Conservation (phyloP, 495 filamentous ascomycete genomes). For the Aspergillus heteromorphus region DNA sequence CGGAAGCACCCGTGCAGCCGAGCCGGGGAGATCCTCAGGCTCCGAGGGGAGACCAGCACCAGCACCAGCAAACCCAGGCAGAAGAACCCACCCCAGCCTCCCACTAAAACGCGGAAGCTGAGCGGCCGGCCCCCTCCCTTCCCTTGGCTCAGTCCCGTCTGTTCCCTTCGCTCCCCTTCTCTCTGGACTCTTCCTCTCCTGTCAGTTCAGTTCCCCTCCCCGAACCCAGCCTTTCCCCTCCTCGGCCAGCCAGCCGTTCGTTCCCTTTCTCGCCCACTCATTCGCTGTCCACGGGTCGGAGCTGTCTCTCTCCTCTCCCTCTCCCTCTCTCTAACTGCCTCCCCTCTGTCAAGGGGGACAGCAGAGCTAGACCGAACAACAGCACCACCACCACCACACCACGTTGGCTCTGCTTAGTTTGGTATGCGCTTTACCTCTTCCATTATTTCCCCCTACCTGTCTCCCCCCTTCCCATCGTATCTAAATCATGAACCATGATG, state of each 20-base stretch:
- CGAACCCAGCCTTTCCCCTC: slow-evolving; percentile 10
- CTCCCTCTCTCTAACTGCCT: neutral
- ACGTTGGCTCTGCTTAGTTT: slow-evolving; percentile 14
- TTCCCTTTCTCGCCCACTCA: slow-evolving; percentile 8
- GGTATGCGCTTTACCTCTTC: slow-evolving; percentile 4
- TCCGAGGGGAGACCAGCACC: neutral
- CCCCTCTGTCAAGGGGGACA: neutral
- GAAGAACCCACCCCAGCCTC: slow-evolving; percentile 16
- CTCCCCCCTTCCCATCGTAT: neutral
- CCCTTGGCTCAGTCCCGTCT: neutral
- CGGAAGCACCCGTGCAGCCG: slow-evolving; percentile 4
- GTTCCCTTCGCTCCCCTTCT: slow-evolving; percentile 1
- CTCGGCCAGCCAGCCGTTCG: slow-evolving; percentile 5
- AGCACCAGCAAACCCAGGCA: slow-evolving; percentile 5
- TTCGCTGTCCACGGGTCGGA: slow-evolving; percentile 10
- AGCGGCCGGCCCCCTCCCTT: slow-evolving; percentile 9
- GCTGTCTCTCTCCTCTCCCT: slow-evolving; percentile 7
- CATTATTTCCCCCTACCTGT: slow-evolving; percentile 4
- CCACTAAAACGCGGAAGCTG: slow-evolving; percentile 19
- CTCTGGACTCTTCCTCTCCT: neutral
- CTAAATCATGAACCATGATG: neutral
- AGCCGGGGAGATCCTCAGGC: neutral
- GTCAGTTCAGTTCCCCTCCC: no score
- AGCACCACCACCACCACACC: neutral
- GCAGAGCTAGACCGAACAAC: neutral